phyloP scores from a whole-genome alignment of 805 yeast genomes.

The Starmerella vaccinii region DNA sequence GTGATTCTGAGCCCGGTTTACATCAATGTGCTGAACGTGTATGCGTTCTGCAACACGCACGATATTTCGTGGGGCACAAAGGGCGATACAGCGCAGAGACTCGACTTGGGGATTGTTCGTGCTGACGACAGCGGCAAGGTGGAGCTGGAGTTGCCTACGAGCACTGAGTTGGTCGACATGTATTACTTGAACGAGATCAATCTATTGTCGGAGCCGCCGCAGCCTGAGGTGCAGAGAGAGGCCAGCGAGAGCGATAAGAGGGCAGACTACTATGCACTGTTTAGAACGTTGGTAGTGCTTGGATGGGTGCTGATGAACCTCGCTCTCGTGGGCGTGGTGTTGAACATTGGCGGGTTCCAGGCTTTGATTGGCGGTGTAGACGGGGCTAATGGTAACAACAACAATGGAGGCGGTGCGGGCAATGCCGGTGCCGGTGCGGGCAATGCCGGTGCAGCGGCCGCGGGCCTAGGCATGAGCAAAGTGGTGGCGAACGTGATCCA shows the following conservation, averaged over 20 bases:
- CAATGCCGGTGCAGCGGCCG: constrained; percentile 13
- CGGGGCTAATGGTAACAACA: constrained; percentile 25
- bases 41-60: constrained; percentile 92
- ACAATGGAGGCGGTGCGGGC: background rate
- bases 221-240: constrained; percentile 30
- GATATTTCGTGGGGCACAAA: constrained; percentile 98
- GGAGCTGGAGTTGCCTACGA: constrained; percentile 65
- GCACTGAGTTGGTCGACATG: constrained; percentile 63
- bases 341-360: constrained; percentile 68
- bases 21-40: constrained; percentile 81
- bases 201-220: constrained; percentile 36
- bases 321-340: constrained; percentile 68
- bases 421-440: background rate
- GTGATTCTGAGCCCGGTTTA: constrained; percentile 77
- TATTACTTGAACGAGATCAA: constrained; percentile 57
- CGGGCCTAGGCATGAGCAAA: constrained; percentile 26
- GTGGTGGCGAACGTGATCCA: background rate
- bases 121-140: constrained; percentile 54
- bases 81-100: constrained; percentile 55
- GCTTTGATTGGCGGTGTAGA: constrained; percentile 26
- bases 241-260: constrained; percentile 43
- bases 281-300: constrained; percentile 80
- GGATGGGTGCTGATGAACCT: constrained; percentile 84
- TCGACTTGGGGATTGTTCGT: constrained; percentile 77
- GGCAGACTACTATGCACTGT: constrained; percentile 77